phyloP scores from a whole-genome alignment of 805 yeast species.

The Lipomyces spencermartinsiae region DNA sequence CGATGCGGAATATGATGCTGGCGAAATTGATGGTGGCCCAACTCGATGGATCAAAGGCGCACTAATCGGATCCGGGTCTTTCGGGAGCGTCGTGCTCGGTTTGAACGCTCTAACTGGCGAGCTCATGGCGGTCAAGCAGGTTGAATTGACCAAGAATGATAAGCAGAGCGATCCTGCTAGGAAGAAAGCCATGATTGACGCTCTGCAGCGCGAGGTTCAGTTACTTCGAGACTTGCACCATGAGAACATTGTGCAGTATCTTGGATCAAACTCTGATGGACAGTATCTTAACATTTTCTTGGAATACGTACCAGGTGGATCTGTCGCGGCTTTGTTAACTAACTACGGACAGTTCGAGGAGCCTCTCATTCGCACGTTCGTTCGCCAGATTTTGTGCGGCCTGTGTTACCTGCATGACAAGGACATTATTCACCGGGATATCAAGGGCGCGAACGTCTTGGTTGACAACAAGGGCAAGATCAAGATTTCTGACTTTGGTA shows the following conservation, averaged over 20 bases:
- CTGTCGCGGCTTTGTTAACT: slow-evolving; percentile 70
- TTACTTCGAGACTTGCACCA: slow-evolving; percentile 81
- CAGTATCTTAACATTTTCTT: slow-evolving; percentile 76
- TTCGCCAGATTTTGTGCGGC: slow-evolving; percentile 77
- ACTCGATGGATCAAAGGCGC: slow-evolving; percentile 92
- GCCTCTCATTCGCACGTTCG: slow-evolving; percentile 71
- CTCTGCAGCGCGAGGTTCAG: slow-evolving; percentile 77
- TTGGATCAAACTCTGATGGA: slow-evolving; percentile 83
- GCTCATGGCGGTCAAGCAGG: slow-evolving; percentile 96
- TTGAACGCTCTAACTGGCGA: slow-evolving; percentile 93
- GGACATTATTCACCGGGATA: slow-evolving; percentile 83
- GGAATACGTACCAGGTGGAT: slow-evolving; percentile 77
- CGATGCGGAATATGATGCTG: slow-evolving; percentile 43
- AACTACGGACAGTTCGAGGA: slow-evolving; percentile 84
- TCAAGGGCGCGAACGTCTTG: slow-evolving; percentile 85
- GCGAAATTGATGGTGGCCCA: slow-evolving; percentile 58
- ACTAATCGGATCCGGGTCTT: slow-evolving; percentile 91
- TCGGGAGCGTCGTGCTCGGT: slow-evolving; percentile 92
- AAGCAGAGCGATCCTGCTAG: slow-evolving; percentile 43
- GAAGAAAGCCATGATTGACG: slow-evolving; percentile 70
- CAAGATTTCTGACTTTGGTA: slow-evolving; percentile 87
- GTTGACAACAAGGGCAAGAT: slow-evolving; percentile 82
- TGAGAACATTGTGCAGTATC: slow-evolving; percentile 88
- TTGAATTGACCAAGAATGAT: slow-evolving; percentile 56
- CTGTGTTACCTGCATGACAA: slow-evolving; percentile 74